Evolutionary conservation across 768 basidiomycete species (phyloP).

Genomic region (Pisolithus sp.): DNA sequence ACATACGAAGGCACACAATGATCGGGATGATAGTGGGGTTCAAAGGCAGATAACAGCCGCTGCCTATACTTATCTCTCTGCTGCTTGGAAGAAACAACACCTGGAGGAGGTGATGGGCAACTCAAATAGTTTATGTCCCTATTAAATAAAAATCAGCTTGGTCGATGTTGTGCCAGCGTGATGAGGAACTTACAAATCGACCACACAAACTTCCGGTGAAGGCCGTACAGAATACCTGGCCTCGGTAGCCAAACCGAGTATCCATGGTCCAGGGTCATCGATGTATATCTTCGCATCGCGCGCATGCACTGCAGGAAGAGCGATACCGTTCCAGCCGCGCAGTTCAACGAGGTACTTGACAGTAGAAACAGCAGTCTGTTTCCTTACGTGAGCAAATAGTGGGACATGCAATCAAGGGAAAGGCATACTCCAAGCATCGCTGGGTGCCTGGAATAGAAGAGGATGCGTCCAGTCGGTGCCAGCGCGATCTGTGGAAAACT

Average conservation of each 20-base stretch:
- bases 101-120: slow-evolving; percentile 73
- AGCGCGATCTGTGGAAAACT: slow-evolving; percentile 58
- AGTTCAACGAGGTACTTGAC: slow-evolving; percentile 89
- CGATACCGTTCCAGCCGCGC: slow-evolving; percentile 89
- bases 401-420: neutral
- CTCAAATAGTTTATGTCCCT: slow-evolving; percentile 83
- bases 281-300: slow-evolving; percentile 91
- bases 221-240: slow-evolving; percentile 73
- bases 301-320: slow-evolving; percentile 74
- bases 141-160: slow-evolving; percentile 6
- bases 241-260: slow-evolving; percentile 84
- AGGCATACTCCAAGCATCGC: slow-evolving; percentile 76
- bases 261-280: slow-evolving; percentile 96
- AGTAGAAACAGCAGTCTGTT: slow-evolving; percentile 79
- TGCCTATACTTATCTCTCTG: slow-evolving; percentile 78
- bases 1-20: slow-evolving; percentile 68
- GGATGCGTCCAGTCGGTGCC: slow-evolving; percentile 77
- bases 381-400: slow-evolving; percentile 3
- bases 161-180: slow-evolving; percentile 1
- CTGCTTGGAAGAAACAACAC: slow-evolving; percentile 68
- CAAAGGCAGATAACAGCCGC: slow-evolving; percentile 69
- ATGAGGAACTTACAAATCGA: slow-evolving; percentile 62
- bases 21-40: slow-evolving; percentile 85
- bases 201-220: slow-evolving; percentile 76
- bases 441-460: slow-evolving; percentile 86